These are phyloP conservation scores for Athelia psychrophila DNA, from an alignment of 1,284 basidiomycete genomes.

Conservation along the genomic window DNA sequence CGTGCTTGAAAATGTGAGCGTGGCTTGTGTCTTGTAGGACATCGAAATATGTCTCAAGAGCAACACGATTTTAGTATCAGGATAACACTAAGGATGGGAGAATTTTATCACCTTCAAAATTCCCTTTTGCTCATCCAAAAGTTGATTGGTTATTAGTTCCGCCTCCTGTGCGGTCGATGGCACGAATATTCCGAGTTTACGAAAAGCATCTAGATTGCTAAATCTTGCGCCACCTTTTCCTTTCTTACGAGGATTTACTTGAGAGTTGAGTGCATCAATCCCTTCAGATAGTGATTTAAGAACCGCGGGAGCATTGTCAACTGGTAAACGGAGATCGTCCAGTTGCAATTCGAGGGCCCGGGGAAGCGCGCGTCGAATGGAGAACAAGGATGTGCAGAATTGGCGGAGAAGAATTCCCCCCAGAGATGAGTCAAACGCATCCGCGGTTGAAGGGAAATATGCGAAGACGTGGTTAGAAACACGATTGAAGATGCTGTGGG, in stretches of 20 bases:
- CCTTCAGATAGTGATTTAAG: neutral
- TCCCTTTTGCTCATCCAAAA: constrained; percentile 21
- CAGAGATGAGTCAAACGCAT: constrained; percentile 1
- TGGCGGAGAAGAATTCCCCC: neutral
- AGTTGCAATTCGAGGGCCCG: neutral
- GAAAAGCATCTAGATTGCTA: constrained; percentile 25
- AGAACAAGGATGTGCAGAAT: neutral
- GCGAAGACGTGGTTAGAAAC: neutral
- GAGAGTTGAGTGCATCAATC: neutral
- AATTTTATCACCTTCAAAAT: constrained; percentile 24
- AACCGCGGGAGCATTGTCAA: neutral
- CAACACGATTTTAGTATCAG: neutral
- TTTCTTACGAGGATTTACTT: neutral
- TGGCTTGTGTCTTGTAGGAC: neutral
- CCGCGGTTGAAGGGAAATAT: constrained; percentile 3
- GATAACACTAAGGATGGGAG: neutral
- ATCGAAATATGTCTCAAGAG: neutral
- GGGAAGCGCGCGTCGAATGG: neutral
- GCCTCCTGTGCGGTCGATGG: constrained; percentile 25
- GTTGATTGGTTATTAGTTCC: constrained; percentile 8
- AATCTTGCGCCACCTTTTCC: neutral
- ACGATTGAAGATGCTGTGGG: neutral
- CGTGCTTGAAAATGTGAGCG: neutral
- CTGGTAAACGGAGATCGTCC: neutral
- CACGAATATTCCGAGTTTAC: constrained; percentile 16